Percentiles rank a stretch among this genome's conserved stretches.
phyloP scores from a whole-genome alignment of 2,329 filamentous ascomycete species.

The Colletotrichum destructivum region DNA sequence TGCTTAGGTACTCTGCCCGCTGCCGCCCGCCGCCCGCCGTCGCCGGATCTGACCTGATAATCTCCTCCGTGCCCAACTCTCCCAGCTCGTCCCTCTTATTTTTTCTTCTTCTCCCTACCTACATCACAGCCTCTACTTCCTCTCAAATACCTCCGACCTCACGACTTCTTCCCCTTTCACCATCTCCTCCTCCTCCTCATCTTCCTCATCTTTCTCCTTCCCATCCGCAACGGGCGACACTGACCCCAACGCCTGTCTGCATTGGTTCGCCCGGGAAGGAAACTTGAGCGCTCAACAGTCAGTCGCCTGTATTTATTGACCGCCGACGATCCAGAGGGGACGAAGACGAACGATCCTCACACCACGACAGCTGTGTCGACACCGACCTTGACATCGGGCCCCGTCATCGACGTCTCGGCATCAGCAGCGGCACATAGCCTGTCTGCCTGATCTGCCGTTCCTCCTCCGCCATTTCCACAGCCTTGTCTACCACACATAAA shows the following conservation, averaged over 20 bases:
- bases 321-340: too few species aligned
- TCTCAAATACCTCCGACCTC: neutral
- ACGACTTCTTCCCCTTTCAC: neutral
- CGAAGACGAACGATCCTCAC: too few species aligned
- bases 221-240: neutral
- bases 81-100: conserved; percentile 3
- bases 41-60: conserved; percentile 2
- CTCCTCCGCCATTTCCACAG: neutral
- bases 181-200: neutral
- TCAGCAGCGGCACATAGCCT: conserved; percentile 14
- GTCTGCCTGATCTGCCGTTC: neutral
- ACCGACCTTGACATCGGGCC: neutral
- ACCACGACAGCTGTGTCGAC: neutral
- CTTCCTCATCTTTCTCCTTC: neutral
- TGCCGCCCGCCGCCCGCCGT: neutral
- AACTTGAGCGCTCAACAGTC: neutral
- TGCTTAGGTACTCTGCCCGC: too few species aligned
- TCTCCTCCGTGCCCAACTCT: conserved; percentile 21
- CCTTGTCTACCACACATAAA: neutral
- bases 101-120: too few species aligned
- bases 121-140: neutral
- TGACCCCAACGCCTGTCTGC: neutral
- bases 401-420: too few species aligned
- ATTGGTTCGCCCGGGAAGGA: conserved; percentile 22
- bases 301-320: neutral